Conservation (phyloP, 2,329 filamentous ascomycete species). For the Hypoxylon rubiginosum region DNA sequence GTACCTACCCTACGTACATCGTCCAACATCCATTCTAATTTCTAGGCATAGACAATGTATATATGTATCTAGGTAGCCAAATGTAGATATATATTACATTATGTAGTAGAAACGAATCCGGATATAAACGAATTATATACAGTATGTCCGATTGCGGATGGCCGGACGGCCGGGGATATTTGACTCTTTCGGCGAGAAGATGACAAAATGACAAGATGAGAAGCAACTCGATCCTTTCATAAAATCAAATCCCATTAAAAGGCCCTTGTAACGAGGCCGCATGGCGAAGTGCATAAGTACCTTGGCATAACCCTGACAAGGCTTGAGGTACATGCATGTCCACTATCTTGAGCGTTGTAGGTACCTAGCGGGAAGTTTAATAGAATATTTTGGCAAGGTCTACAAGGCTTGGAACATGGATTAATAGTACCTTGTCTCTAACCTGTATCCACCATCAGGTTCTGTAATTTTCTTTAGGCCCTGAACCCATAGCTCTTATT, state of each 20-base stretch:
- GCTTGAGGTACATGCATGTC: conserved; percentile 4
- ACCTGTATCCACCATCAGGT: conserved; percentile 2
- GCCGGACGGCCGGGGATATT: conserved; percentile 25
- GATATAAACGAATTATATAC: conserved; percentile 7
- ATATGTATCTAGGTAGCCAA: too few relatives aligned
- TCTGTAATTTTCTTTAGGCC: conserved; percentile 26
- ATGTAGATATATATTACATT: too few relatives aligned
- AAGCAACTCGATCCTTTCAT: conserved; percentile 16
- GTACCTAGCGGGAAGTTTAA: conserved; percentile 12
- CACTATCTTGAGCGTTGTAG: too few relatives aligned
- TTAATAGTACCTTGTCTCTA: conserved; percentile 16
- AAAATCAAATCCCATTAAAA: conserved; percentile 6
- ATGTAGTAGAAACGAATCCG: conserved; percentile 18
- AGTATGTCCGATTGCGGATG: conserved; percentile 35
- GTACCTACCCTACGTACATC: neutral
- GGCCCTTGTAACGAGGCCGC: conserved; percentile 12
- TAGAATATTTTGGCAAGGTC: too few relatives aligned
- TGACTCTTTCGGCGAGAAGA: conserved; percentile 13
- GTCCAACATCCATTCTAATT: neutral
- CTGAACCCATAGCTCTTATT: neutral
- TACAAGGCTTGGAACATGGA: conserved; percentile 7
- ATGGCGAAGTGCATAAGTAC: conserved; percentile 7
- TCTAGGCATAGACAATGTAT: too few relatives aligned
- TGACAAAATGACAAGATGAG: neutral
- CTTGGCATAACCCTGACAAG: conserved; percentile 13